Conservation (phyloP, 2,329 filamentous ascomycete species). For the Diaporthe sp. region DNA sequence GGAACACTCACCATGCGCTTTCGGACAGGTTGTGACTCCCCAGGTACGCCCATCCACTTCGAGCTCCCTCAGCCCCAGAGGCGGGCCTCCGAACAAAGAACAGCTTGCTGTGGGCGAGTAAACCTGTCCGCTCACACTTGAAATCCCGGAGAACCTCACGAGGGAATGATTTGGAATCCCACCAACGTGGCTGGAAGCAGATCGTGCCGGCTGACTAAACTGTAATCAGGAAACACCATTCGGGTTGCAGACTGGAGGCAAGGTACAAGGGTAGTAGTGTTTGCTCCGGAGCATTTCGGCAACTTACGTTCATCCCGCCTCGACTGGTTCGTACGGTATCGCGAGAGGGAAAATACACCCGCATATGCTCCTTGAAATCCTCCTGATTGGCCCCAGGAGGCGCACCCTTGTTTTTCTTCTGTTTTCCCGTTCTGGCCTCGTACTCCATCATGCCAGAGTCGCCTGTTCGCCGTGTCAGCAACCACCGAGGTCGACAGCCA, state of each 20-base stretch:
- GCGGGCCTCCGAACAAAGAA: slow-evolving; percentile 61
- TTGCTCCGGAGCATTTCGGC: slow-evolving; percentile 30
- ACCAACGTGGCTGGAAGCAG: slow-evolving; percentile 82
- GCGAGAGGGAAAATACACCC: slow-evolving; percentile 85
- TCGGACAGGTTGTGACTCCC: slow-evolving; percentile 95
- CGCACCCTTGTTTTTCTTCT: slow-evolving; percentile 49
- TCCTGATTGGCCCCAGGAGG: slow-evolving; percentile 45
- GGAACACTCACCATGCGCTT: slow-evolving; percentile 81
- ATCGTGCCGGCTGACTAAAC: slow-evolving; percentile 82
- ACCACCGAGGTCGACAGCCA: slow-evolving; percentile 32
- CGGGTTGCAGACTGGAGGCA: slow-evolving; percentile 32
- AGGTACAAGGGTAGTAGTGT: slow-evolving; percentile 26
- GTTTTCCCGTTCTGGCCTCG: slow-evolving; percentile 53
- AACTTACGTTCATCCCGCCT: slow-evolving; percentile 71
- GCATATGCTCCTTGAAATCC: slow-evolving; percentile 65
- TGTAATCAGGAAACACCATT: slow-evolving; percentile 18
- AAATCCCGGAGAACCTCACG: slow-evolving; percentile 80
- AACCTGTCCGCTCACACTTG: slow-evolving; percentile 75
- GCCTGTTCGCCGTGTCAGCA: slow-evolving; percentile 46
- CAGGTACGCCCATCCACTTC: slow-evolving; percentile 81
- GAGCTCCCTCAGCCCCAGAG: slow-evolving; percentile 38
- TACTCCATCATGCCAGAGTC: slow-evolving; percentile 63
- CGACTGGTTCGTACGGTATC: slow-evolving; percentile 76
- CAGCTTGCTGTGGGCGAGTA: slow-evolving; percentile 93
- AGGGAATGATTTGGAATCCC: slow-evolving; percentile 79